Evolutionary conservation across 768 basidiomycete species (phyloP), one percentile per base, ranked within the genome.

Genomic region (Mycena filopes): DNA sequence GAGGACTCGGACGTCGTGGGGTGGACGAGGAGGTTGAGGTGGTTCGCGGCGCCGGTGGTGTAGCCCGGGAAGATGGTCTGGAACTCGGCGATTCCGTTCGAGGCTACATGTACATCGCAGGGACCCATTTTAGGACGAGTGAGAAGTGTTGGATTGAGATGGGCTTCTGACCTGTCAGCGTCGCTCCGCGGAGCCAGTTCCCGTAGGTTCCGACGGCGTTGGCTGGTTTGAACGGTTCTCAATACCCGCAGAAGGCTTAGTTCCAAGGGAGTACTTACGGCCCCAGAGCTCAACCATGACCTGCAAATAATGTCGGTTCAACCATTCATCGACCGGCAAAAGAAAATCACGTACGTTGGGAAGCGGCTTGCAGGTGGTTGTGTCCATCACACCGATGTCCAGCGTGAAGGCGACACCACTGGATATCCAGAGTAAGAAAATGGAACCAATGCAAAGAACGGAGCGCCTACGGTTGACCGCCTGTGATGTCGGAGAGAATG

Each of bases 261-360:
- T n/a, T n/a, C n/a, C 43, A 18, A 2, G 12, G 25, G 36, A 23
- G 20, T 26, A 3, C 75, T 58, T 47, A 76, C 74, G 31, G 50
- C 72, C 68, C 76, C 77, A 81, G 62, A 81, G 68, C 50, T 83
- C 81, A 26, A 83, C 79, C 76, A 81, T 76, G 18, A 73, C 75
- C 66, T 68, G 31, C 4, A 42, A 40, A 43, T n/a, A 38, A 11
- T 11, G 10, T 11, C 12, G 9, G 26, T 45, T 42, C 28, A 1
- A 12, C 56, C 20, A 38, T 36, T 36, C 33, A 29, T 13, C 12
- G 18, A 11, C 2, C 15, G 36, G 9, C 18, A 9, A n/a, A 45
- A 12, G 1, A 18, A 18, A 48, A 7, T 21, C 40, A 54, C 43
- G 9, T 21, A 64, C 60, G 62, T 79, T 77, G 15, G 74, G 43